A percentile compares a stretch with the other conserved stretches of the same genome.
phyloP scores from a whole-genome alignment of 352 stramenopile species.

The Halophytophthora polymorphica region DNA sequence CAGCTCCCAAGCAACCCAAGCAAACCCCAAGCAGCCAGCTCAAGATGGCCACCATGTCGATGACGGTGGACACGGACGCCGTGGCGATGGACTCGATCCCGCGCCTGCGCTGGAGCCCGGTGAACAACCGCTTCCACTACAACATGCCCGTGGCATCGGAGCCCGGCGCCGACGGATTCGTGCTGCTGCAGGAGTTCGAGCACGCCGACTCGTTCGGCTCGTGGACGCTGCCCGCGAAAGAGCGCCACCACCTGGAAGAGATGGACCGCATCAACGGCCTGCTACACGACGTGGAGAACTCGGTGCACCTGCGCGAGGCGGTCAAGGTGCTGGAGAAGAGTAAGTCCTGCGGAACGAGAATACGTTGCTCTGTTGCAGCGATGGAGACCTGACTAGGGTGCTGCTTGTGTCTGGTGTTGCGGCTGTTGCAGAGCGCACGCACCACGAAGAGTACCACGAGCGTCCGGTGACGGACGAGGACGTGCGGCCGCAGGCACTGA shows the following conservation, averaged over 20 bases:
- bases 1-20: slow-evolving; percentile 6
- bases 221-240: slow-evolving; percentile 37
- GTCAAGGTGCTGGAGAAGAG: slow-evolving; percentile 57
- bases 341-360: slow-evolving; percentile 7
- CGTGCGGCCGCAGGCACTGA: slow-evolving; percentile 32
- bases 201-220: slow-evolving; percentile 44
- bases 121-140: slow-evolving; percentile 80
- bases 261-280: slow-evolving; percentile 76
- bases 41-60: slow-evolving; percentile 47
- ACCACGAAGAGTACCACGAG: slow-evolving; percentile 67
- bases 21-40: slow-evolving; percentile 4
- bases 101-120: slow-evolving; percentile 62
- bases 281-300: slow-evolving; percentile 70
- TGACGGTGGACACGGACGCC: slow-evolving; percentile 34
- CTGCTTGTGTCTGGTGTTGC: not conserved
- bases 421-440: slow-evolving; percentile 30
- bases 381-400: not conserved
- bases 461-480: slow-evolving; percentile 50
- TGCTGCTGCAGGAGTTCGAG: slow-evolving; percentile 70
- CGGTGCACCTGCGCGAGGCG: slow-evolving; percentile 55
- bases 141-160: slow-evolving; percentile 61
- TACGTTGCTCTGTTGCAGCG: not conserved
- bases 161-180: slow-evolving; percentile 57
- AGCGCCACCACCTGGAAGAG: slow-evolving; percentile 62
- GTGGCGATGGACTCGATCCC: slow-evolving; percentile 56